A percentile compares a stretch with the other conserved stretches of the same genome.
Evolutionary conservation across 768 basidiomycete genomes (phyloP).

Genomic region (Suillus luteus): DNA sequence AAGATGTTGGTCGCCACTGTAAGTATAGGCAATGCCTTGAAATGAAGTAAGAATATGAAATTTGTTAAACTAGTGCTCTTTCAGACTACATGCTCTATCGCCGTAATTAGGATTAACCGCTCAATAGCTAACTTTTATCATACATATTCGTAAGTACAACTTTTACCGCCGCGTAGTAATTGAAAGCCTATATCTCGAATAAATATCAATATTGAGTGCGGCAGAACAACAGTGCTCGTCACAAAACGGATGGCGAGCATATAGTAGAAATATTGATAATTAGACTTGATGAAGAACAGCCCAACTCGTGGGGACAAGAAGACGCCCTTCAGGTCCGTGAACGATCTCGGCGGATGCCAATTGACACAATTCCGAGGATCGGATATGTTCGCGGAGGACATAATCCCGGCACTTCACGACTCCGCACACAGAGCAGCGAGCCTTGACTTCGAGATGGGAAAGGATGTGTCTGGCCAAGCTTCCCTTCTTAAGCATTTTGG

Average conservation of each 20-base stretch:
- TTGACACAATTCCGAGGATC: slow-evolving; percentile 1
- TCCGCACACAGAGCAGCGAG: slow-evolving; percentile 5
- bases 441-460: slow-evolving; percentile 9
- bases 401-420: background rate
- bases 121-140: background rate
- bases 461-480: slow-evolving; percentile 13
- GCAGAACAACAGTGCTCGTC: background rate
- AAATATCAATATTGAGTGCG: background rate
- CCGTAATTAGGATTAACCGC: background rate
- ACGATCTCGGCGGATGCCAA: background rate
- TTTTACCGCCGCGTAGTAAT: background rate
- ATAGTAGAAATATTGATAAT: background rate
- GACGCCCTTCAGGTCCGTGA: background rate
- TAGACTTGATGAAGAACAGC: background rate
- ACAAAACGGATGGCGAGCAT: background rate
- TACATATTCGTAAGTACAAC: background rate
- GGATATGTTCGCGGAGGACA: background rate
- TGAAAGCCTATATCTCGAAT: background rate
- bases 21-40: too few relatives aligned
- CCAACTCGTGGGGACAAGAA: background rate
- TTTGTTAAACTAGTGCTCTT: background rate
- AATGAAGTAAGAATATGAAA: background rate
- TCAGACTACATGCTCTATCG: background rate
- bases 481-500: background rate
- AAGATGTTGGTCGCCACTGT: too few relatives aligned